A percentile compares a stretch with the other conserved stretches of the same genome.
These are phyloP conservation scores for Candida sithepensis DNA, from an alignment of 805 yeast genomes.

Conservation along the genomic window DNA sequence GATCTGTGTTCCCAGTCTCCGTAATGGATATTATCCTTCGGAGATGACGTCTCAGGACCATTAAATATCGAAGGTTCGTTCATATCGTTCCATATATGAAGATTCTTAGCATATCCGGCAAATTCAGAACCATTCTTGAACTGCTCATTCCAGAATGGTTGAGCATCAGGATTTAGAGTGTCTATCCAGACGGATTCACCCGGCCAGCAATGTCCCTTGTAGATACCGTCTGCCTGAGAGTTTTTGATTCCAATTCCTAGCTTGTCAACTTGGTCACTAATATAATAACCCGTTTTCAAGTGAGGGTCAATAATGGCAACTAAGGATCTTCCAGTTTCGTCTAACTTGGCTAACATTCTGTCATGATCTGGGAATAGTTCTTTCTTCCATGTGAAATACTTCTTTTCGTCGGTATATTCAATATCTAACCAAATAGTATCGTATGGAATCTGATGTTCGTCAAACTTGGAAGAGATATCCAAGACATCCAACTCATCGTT, in stretches of 20 bases:
- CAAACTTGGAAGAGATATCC: conserved; percentile 67
- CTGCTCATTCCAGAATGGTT: conserved; percentile 53
- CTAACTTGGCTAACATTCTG: conserved; percentile 61
- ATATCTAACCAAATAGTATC: conserved; percentile 95
- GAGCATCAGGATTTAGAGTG: conserved; percentile 63
- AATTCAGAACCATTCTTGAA: conserved; percentile 44
- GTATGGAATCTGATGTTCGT: conserved; percentile 70
- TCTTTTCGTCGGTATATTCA: conserved; percentile 82
- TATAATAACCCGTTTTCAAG: conserved; percentile 64
- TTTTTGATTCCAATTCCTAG: conserved; percentile 43
- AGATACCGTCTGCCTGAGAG: conserved; percentile 41
- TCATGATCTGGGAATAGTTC: conserved; percentile 72
- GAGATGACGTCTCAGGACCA: conserved; percentile 92
- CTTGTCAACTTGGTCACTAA: conserved; percentile 50
- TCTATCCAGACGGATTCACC: conserved; percentile 96
- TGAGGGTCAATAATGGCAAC: conserved; percentile 92
- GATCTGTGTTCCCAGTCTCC: conserved; percentile 90
- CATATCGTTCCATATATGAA: conserved; percentile 97
- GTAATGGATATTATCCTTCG: conserved; percentile 73
- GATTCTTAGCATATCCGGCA: conserved; percentile 53
- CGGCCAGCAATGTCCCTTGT: conserved; percentile 95
- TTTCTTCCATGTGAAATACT: conserved; percentile 89
- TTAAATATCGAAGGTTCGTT: conserved; percentile 93
- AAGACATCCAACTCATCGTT: conserved; percentile 83
- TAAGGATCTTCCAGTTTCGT: conserved; percentile 70